Base-by-base conservation (phyloP, 1,139 yeast genomes). In the Groenewaldozyma sp. region DNA sequence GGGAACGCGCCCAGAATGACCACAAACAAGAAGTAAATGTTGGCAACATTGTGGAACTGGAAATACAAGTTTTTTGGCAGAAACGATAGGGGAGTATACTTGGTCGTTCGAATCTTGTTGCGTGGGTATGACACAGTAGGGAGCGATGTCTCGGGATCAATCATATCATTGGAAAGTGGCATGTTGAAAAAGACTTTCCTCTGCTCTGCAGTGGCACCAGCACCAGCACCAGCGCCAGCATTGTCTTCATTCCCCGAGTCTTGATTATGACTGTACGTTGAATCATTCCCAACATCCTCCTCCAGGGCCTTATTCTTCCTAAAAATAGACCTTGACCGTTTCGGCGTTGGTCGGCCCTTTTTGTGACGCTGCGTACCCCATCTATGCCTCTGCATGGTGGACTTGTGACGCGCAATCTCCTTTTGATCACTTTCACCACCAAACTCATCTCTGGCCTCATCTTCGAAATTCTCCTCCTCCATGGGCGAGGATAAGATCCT, bases 81-180 rank as follows among this genome's bases (percentile, higher is more conserved):
- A 54, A 91, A 91, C 4, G 93, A 68, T 37, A 91, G 57, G 4
- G 96, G 95, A 7, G 97, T 88, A 61, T 91, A 91, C 62, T 87
- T 88, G 3, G 98, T 87, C 1, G 98, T 88, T 65, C 96, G 79
- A 53, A 91, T 86, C 62, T 91, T 91, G 65, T 91, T 91, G 58
- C 95, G 73, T 2, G 94, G 78, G 58, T 80, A 91, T 11, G 55
- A 49, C 9, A 63, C 54, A 4, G 65, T 52, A 1, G 94, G 93
- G 41, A 68, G 61, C 13, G 86, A 86, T 4, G 76, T 70, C 35
- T 71, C 78, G 9, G 53, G 51, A 49, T 82, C 82, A 16, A 76
- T 44, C 56, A 69, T 63, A 22, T 78, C 75, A 3, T 65, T 66
- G 0, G 95, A 95, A 38, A 88, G 64, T 2, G 74, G 72, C 57